Percentiles rank a stretch among this genome's conserved stretches.
Evolutionary conservation across 2,329 filamentous ascomycete genomes (phyloP).

Genomic region (Dothistroma pini): DNA sequence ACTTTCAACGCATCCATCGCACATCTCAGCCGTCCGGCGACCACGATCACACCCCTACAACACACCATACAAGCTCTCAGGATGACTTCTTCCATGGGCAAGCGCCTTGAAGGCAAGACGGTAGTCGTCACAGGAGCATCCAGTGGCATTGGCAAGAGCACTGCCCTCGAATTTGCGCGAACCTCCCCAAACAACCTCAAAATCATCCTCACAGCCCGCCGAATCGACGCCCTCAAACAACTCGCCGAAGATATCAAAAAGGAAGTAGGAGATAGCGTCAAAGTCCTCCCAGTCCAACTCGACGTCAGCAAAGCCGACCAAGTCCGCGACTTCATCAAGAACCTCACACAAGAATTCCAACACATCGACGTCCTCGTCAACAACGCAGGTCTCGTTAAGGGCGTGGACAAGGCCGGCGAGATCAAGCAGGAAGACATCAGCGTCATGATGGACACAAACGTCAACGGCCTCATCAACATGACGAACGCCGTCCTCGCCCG

Average conservation of each 20-base stretch:
- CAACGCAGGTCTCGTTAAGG: conserved; percentile 90
- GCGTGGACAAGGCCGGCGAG: conserved; percentile 77
- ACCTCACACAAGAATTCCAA: conserved; percentile 75
- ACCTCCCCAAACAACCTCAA: conserved; percentile 75
- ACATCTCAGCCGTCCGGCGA: conserved; percentile 2
- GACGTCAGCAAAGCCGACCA: conserved; percentile 80
- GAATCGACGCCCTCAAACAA: conserved; percentile 72
- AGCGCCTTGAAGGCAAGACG: conserved; percentile 90
- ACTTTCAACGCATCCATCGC: not conserved
- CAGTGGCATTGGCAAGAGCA: conserved; percentile 80
- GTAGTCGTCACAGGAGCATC: conserved; percentile 88
- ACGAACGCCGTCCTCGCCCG: conserved; percentile 85
- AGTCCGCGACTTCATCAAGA: conserved; percentile 66
- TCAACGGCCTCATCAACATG: conserved; percentile 92
- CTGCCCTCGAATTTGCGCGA: conserved; percentile 88
- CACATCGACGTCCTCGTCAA: conserved; percentile 89
- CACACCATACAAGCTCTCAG: conserved; percentile 2
- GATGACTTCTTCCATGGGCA: conserved; percentile 16
- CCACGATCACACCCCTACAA: not conserved
- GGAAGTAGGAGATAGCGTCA: conserved; percentile 74
- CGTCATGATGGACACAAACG: conserved; percentile 88
- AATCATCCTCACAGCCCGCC: conserved; percentile 83
- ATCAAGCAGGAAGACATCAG: conserved; percentile 80
- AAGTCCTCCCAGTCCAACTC: conserved; percentile 77
- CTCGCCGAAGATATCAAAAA: conserved; percentile 71